These are phyloP conservation scores for Lonicera japonica DNA, from an alignment of 129 eudicot species.

Conservation along the genomic window DNA sequence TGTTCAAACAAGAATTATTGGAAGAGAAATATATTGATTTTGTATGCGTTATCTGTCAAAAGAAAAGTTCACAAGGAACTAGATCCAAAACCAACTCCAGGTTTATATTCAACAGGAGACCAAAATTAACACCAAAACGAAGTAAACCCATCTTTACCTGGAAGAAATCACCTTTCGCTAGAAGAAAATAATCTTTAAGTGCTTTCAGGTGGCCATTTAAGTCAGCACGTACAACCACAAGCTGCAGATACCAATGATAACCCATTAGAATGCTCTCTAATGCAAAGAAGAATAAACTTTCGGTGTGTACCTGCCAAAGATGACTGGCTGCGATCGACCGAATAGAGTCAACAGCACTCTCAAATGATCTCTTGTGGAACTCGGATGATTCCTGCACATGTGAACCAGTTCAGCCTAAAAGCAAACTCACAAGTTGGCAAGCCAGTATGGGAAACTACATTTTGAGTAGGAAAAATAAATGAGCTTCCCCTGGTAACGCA, in stretches of 20 bases:
- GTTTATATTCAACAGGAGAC: constrained; percentile 1
- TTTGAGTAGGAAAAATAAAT: background rate
- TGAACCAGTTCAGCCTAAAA: constrained; percentile 1
- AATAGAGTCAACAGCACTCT: constrained; percentile 76
- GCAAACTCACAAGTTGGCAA: background rate
- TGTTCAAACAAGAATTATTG: too few species aligned
- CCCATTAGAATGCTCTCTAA: background rate
- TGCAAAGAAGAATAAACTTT: background rate
- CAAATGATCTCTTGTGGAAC: constrained; percentile 90
- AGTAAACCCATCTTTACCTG: constrained; percentile 50
- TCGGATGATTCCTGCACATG: constrained; percentile 77
- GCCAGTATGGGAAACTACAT: background rate
- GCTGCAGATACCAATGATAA: constrained; percentile 45
- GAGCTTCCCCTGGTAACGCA: background rate
- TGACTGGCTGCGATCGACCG: constrained; percentile 94
- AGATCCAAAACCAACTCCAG: background rate
- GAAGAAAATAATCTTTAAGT: constrained; percentile 88
- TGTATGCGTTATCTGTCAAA: too few species aligned
- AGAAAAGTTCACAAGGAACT: background rate
- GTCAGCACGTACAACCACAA: constrained; percentile 97
- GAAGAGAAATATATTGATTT: too few species aligned
- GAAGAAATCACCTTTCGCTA: constrained; percentile 97
- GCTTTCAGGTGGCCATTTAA: constrained; percentile 92
- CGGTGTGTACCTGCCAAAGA: constrained; percentile 89
- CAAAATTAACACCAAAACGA: constrained; percentile 1